Percentiles rank a stretch among this genome's conserved stretches.
Evolutionary conservation across 768 basidiomycete species (phyloP).

Genomic region (Mycena filopes): DNA sequence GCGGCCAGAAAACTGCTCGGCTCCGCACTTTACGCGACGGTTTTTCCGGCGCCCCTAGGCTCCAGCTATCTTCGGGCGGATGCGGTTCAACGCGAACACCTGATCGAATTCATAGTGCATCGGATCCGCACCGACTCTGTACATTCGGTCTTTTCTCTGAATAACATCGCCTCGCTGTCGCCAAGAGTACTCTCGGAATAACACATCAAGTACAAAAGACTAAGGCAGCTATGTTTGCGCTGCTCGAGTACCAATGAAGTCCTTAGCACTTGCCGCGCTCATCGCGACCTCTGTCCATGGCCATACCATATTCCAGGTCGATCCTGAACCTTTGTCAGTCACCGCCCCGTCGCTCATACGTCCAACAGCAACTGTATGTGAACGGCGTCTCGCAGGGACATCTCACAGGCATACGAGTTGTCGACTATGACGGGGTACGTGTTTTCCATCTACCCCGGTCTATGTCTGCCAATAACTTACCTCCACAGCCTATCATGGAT

Average conservation of each 20-base stretch:
- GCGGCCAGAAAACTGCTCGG: neutral
- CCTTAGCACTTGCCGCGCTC: neutral
- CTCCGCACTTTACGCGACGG: slow-evolving; percentile 16
- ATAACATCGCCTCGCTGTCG: slow-evolving; percentile 9
- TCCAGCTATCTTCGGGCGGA: no score
- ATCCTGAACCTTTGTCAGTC: neutral
- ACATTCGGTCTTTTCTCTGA: slow-evolving; percentile 24
- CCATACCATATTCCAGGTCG: slow-evolving; percentile 28
- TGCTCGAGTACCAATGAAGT: slow-evolving; percentile 11
- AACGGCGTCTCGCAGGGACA: slow-evolving; percentile 62
- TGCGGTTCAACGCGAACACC: neutral
- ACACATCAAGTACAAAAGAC: slow-evolving; percentile 7
- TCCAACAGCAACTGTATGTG: slow-evolving; percentile 55
- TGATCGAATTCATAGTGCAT: neutral
- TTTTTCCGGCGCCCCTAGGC: slow-evolving; percentile 5
- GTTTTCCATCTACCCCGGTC: neutral
- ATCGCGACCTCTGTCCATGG: slow-evolving; percentile 20
- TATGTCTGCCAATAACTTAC: neutral
- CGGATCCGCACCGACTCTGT: neutral
- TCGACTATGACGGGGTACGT: slow-evolving; percentile 56
- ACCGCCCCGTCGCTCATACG: neutral
- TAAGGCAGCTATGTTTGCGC: neutral
- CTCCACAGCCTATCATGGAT: slow-evolving; percentile 61
- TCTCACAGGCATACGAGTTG: slow-evolving; percentile 52
- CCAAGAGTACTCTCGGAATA: slow-evolving; percentile 4